Percentiles rank a stretch among this genome's conserved stretches.
Evolutionary conservation across 2,329 filamentous ascomycete species (phyloP).

Genomic region (Xylaria arbuscula): DNA sequence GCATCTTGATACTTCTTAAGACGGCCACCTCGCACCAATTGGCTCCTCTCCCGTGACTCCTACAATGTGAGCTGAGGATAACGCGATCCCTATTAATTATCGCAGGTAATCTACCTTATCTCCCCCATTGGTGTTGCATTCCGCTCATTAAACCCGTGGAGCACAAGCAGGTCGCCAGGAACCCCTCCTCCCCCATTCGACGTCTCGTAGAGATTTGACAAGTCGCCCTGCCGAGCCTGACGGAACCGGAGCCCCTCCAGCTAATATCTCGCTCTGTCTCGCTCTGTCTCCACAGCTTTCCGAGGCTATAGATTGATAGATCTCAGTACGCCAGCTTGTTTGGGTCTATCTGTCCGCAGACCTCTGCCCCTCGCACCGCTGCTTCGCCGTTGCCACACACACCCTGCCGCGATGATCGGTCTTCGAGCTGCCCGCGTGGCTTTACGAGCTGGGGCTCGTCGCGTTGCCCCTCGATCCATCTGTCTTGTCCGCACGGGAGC

Average conservation of each 20-base stretch:
- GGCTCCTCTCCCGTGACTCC: conserved; percentile 37
- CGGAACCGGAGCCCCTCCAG: conserved; percentile 8
- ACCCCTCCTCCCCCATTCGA: conserved; percentile 24
- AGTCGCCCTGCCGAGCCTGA: conserved; percentile 18
- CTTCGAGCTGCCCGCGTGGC: conserved; percentile 47
- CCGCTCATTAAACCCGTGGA: conserved; percentile 33
- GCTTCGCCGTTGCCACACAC: background rate
- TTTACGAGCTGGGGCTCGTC: conserved; percentile 48
- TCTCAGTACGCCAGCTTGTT: background rate
- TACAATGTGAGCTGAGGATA: conserved; percentile 38
- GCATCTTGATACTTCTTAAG: conserved; percentile 23
- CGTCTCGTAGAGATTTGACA: conserved; percentile 27
- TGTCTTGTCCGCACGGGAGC: conserved; percentile 29
- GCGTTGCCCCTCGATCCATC: conserved; percentile 40
- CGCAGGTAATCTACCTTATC: conserved; percentile 40
- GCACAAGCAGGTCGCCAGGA: conserved; percentile 30
- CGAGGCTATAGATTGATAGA: conserved; percentile 23
- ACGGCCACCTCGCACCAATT: conserved; percentile 37
- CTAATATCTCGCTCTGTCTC: background rate
- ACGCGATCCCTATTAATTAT: conserved; percentile 41
- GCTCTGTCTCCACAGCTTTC: conserved; percentile 18
- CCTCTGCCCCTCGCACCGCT: conserved; percentile 6
- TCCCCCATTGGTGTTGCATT: conserved; percentile 35
- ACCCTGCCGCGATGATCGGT: conserved; percentile 42
- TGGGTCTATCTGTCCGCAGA: conserved; percentile 2